Evolutionary conservation across 352 stramenopile genomes (phyloP).

Genomic region (Phytophthora hibernalis): DNA sequence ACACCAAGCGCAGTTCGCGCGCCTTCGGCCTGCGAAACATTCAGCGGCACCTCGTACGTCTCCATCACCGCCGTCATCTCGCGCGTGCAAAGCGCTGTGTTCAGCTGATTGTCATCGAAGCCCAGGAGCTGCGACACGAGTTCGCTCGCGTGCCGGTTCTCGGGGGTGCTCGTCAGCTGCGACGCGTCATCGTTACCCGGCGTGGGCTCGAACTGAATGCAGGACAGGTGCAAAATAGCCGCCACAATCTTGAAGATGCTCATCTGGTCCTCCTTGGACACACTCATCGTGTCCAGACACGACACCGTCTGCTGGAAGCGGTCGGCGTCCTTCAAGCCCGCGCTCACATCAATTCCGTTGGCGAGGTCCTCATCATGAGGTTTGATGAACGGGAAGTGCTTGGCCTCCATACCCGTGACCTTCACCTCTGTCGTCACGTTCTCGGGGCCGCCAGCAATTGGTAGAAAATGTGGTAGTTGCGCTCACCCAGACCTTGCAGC

Average conservation of each 20-base stretch:
- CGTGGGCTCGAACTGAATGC: conserved; percentile 66
- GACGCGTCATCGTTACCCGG: conserved; percentile 76
- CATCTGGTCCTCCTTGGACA: conserved; percentile 72
- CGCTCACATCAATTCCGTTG: conserved; percentile 51
- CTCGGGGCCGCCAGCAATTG: conserved; percentile 83
- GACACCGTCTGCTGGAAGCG: conserved; percentile 77
- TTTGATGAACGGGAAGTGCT: conserved; percentile 87
- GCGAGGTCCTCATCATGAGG: conserved; percentile 42
- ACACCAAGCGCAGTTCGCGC: conserved; percentile 81
- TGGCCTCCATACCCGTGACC: conserved; percentile 72
- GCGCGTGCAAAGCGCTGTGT: conserved; percentile 76
- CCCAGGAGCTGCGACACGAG: conserved; percentile 74
- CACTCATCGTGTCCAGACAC: conserved; percentile 81
- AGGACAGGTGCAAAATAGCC: conserved; percentile 84
- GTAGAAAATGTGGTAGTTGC: conserved; percentile 99
- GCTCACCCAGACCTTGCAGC: conserved; percentile 92
- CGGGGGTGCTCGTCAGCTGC: conserved; percentile 55
- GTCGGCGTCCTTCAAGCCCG: conserved; percentile 75
- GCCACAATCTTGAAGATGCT: conserved; percentile 84
- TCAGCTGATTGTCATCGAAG: conserved; percentile 68
- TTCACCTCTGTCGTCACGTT: conserved; percentile 66
- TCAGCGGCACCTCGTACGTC: conserved; percentile 89
- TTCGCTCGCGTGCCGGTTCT: conserved; percentile 55
- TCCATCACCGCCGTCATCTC: conserved; percentile 85
- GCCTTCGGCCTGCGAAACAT: conserved; percentile 77